Conservation (phyloP, 305 asterid genomes). For the Striga hermonthica region DNA sequence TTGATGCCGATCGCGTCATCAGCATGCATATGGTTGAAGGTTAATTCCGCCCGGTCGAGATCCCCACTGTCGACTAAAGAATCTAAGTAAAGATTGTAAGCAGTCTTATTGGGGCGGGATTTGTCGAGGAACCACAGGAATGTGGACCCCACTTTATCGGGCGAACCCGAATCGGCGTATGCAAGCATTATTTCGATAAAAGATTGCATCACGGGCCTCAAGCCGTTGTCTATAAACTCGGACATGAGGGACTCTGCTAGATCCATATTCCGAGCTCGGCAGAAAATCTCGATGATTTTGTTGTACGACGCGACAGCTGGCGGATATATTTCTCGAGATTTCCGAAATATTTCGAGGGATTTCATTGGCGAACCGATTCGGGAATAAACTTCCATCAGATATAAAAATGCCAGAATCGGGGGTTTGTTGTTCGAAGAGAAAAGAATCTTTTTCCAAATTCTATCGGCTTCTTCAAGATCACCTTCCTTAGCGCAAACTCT, state of each 20-base stretch:
- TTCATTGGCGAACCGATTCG: conserved; percentile 53
- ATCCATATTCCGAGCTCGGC: conserved; percentile 53
- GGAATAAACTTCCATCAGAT: conserved; percentile 70
- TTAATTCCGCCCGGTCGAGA: conserved; percentile 64
- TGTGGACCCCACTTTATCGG: conserved; percentile 56
- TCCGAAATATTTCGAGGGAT: conserved; percentile 59
- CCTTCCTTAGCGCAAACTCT: conserved; percentile 83
- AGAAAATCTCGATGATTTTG: conserved; percentile 67
- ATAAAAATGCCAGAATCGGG: conserved; percentile 68
- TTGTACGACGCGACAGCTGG: conserved; percentile 49
- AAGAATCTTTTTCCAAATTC: conserved; percentile 58
- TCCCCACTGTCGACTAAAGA: conserved; percentile 58
- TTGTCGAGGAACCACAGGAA: conserved; percentile 59
- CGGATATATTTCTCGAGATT: conserved; percentile 48
- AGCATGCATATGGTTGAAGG: conserved; percentile 57
- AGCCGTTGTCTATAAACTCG: conserved; percentile 67
- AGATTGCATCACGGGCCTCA: conserved; percentile 68
- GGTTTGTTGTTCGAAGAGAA: conserved; percentile 39
- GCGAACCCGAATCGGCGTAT: conserved; percentile 47
- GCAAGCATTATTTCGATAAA: conserved; percentile 62
- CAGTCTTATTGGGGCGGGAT: conserved; percentile 52
- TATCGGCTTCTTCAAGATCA: conserved; percentile 65
- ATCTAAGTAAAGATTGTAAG: conserved; percentile 59
- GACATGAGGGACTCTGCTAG: conserved; percentile 66
- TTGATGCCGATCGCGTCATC: conserved; percentile 64